Percentiles rank a stretch among this genome's conserved stretches.
Conservation (phyloP, 192 early-diverging fungal genomes). For the Gonapodya prolifera region DNA sequence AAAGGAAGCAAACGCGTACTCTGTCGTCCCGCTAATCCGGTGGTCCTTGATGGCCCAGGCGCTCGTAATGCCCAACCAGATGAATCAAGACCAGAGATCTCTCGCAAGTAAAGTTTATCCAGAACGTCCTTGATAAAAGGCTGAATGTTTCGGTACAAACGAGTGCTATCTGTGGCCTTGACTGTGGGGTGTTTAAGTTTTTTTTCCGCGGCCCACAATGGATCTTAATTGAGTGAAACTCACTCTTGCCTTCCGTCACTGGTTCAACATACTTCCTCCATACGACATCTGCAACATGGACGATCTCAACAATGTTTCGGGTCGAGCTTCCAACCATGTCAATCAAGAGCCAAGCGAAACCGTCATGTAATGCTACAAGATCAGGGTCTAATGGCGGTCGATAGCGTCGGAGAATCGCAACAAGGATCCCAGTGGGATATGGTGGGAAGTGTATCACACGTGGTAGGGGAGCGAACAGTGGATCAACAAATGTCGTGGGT, state of each 20-base stretch:
- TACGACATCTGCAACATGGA: slow-evolving; percentile 65
- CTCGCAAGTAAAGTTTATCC: slow-evolving; percentile 78
- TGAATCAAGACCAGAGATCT: slow-evolving; percentile 78
- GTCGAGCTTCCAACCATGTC: slow-evolving; percentile 69
- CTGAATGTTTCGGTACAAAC: slow-evolving; percentile 64
- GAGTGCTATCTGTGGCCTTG: slow-evolving; percentile 37
- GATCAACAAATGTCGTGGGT: slow-evolving; percentile 59
- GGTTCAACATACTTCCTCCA: slow-evolving; percentile 85
- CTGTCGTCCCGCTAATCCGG: slow-evolving; percentile 21
- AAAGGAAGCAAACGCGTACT: slow-evolving; percentile 19
- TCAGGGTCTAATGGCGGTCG: background rate
- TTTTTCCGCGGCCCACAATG: background rate
- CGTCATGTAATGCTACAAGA: slow-evolving; percentile 33
- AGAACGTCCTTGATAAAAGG: slow-evolving; percentile 68
- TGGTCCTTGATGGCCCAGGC: slow-evolving; percentile 10
- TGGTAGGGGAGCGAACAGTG: background rate
- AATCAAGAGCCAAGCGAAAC: slow-evolving; percentile 69
- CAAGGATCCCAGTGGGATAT: background rate
- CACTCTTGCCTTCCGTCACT: slow-evolving; percentile 56
- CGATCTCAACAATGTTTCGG: slow-evolving; percentile 73
- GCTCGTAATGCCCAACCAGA: background rate
- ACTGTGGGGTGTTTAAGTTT: background rate
- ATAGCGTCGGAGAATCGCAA: background rate
- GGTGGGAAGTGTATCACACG: background rate
- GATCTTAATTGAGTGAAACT: slow-evolving; percentile 5